Evolutionary conservation across 139 green algal species (phyloP), one percentile per base, ranked within the genome.

Genomic region (Picochlorum sp.): DNA sequence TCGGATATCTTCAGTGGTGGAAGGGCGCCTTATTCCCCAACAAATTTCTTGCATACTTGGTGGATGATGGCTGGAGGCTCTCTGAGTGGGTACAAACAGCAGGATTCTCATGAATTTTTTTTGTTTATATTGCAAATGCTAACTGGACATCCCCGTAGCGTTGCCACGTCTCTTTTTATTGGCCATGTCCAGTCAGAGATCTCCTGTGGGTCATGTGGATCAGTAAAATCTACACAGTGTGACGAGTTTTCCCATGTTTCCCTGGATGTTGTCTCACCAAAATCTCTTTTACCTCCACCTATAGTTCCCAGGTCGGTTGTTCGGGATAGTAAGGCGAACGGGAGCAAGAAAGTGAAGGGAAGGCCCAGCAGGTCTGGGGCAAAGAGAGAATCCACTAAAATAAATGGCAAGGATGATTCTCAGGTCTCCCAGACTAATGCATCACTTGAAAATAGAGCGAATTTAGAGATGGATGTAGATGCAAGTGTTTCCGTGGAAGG

Each of bases 21-120:
- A 2, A 58, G 74, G 5, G 6, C 50, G 18, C 78, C 83, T 8
- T 71, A 77, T 57, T 79, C 61, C 47, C 85, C 86, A 0, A 70
- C 68, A 6, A 64, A 64, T 28, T 84, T 93, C 50, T 71, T 93
- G 16, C 57, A 75, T 75, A 63, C 67, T 10, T 96, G 85, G 83
- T 96, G 89, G 88, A 50, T 35, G 20, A 61, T 79, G 9, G 79
- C 84, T 3, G 84, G 50, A 8, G 33, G 53, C 43, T 28, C 57
- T 18, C 37, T 68, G 33, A 31, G 43, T 10, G 49, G 61, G 18
- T 73, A 62, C 57, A 47, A 68, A 57, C 66, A 73, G 58, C 84
- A 93, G 65, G 89, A 96, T 43, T 89, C 89, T 1, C 89, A 96
- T 64, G 89, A 96, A 83, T 96, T 96, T 76, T 90, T 90, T 64